Base-by-base conservation (phyloP, 1,284 basidiomycete species). In the Rhodotorula sp. region DNA sequence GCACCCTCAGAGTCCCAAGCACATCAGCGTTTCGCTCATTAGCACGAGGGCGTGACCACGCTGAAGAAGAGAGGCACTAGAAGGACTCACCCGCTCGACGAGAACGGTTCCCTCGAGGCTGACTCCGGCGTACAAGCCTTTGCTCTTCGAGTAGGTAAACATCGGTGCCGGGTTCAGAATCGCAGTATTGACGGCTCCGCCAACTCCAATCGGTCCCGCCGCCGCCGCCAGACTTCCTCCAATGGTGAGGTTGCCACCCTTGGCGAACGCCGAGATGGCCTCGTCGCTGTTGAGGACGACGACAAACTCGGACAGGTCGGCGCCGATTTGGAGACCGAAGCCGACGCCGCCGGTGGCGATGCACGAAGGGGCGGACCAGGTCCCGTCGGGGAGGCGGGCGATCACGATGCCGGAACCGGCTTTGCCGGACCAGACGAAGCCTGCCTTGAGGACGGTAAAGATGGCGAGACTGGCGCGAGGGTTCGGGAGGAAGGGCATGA, bases 201-300 rank as follows among this genome's bases (percentile, higher is more conserved):
- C 96, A 0, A 95, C 97, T 0, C 95, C 96, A 73, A 98, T 91
- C 0, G 95, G 95, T 0, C 94, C 93, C 15, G 92, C 93, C 7
- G 60, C 18, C 26, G 53, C 64, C 51, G n/a, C 63, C 33, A 82
- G 77, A 65, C 78, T 75, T 72, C 85, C 85, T 5, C 96, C 95
- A 66, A 99, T 90, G 6, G 95, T 98, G 33, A 99, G 86, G 80
- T 99, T 99, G 7, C 96, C 96, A 29, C 93, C 93, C 70, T 93
- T 85, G 0, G 93, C 92, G 83, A 99, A 99, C 7, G 96, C 93
- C 60, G 88, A 87, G 60, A 99, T 93, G 33, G 95, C 95, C 72
- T 98, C 95, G 75, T 96, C 91, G 74, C 89, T 91, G 84, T 98
- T 98, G 80, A 99, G 89, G 42, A 99, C 93, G 79, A 99, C 88